Evolutionary conservation across 139 green algal genomes (phyloP), one percentile per base, ranked within the genome.

Genomic region (Chlamydomonas sphaeroides): DNA sequence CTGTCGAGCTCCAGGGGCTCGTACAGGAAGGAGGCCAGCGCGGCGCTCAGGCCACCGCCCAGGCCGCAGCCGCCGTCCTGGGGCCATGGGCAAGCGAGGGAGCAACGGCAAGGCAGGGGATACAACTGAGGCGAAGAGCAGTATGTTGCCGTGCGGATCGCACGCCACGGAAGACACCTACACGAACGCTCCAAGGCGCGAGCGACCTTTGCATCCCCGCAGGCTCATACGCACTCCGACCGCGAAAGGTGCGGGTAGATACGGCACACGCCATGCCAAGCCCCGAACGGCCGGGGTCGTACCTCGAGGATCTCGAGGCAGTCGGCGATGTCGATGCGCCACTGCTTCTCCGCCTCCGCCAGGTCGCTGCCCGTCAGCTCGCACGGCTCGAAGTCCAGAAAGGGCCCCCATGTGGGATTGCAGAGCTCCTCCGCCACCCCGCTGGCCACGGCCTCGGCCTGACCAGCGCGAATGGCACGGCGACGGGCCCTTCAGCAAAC

Each of bases 51-150:
- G 20, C 72, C 38, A 4, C 20, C 10, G 23, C 72, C 72, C 38
- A 80, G 18, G 36, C 38, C 56, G 56, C 56, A 68, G 56, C 33
- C 28, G 72, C 56, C 72, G 21, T 39, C 72, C 72, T 80, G 51
- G 5, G 39, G 33, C n/a, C n/a, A n/a, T n/a, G n/a, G n/a, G n/a
- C n/a, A n/a, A n/a, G n/a, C n/a, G n/a, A n/a, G n/a, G n/a, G n/a
- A n/a, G n/a, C n/a, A n/a, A n/a, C n/a, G n/a, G n/a, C n/a, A n/a
- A n/a, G n/a, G n/a, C n/a, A n/a, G n/a, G n/a, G n/a, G n/a, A 18
- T 6, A 8, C 53, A 62, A 62, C 53, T 11, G 21, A n/a, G 21
- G 17, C 53, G 5, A 62, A 18, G 53, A 62, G 53, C 14, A 7
- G 15, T 51, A 10, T 14, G 45, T 21, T 10, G 10, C 45, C 14